These are phyloP conservation scores for Primulina huaijiensis DNA, from an alignment of 257 asterid species.

Conservation along the genomic window DNA sequence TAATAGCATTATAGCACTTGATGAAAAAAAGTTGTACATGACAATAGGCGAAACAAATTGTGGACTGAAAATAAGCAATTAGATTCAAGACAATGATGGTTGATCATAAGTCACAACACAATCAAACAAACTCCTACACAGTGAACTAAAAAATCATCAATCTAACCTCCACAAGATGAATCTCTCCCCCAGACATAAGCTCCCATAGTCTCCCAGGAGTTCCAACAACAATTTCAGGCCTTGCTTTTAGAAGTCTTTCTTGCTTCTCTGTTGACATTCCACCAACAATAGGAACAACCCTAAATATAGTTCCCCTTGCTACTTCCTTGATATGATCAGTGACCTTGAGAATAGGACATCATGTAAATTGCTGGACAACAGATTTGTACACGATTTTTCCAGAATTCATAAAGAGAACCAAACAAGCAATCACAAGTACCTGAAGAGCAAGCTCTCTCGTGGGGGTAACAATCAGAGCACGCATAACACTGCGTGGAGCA, in stretches of 20 bases:
- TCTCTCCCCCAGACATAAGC: conserved; percentile 86
- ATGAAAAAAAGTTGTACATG: not conserved
- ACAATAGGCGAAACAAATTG: not conserved
- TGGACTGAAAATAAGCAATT: not conserved
- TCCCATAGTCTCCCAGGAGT: conserved; percentile 99
- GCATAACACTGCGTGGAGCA: conserved; percentile 55
- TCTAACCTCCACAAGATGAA: conserved; percentile 85
- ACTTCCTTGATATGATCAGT: conserved; percentile 84
- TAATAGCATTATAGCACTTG: not conserved
- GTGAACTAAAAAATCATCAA: conserved; percentile 15
- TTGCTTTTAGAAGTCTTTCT: conserved; percentile 76
- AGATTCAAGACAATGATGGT: not conserved
- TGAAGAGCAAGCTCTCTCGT: conserved; percentile 98
- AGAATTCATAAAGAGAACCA: conserved; percentile 16
- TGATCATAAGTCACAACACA: not conserved
- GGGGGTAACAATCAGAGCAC: conserved; percentile 90
- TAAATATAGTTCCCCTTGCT: conserved; percentile 50
- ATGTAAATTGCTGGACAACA: conserved; percentile 21
- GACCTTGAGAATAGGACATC: conserved; percentile 47
- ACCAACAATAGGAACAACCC: conserved; percentile 90
- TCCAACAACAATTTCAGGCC: conserved; percentile 98
- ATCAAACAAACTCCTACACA: conserved; percentile 16
- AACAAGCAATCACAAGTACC: conserved; percentile 39
- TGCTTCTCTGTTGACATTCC: conserved; percentile 94
- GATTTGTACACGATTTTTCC: conserved; percentile 1